phyloP scores from a whole-genome alignment of 2,329 filamentous ascomycete species.

The Aureobasidium uvarum region DNA sequence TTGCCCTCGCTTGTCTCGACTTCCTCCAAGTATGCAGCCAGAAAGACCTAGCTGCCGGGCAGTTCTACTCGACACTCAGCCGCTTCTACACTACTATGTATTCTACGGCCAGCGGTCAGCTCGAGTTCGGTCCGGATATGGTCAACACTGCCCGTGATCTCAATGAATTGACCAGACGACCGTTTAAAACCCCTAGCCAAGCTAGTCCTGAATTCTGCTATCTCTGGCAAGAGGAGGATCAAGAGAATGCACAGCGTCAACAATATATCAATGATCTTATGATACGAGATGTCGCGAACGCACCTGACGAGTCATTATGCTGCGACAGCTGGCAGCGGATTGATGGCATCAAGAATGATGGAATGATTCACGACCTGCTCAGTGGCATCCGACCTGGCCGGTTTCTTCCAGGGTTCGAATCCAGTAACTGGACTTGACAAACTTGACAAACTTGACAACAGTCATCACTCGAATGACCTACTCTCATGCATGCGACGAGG shows the following conservation, averaged over 20 bases:
- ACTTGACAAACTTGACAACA: neutral
- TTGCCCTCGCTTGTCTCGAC: constrained; percentile 9
- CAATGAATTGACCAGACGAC: constrained; percentile 2
- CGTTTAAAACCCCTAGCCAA: neutral
- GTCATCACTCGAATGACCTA: neutral
- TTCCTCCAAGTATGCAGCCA: constrained; percentile 2
- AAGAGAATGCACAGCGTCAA: neutral
- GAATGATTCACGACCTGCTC: constrained; percentile 16
- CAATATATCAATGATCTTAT: neutral
- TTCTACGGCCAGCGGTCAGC: neutral
- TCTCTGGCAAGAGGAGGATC: constrained; percentile 3
- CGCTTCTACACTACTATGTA: neutral
- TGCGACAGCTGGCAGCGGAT: constrained; percentile 14
- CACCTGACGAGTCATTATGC: neutral
- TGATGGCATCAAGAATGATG: constrained; percentile 21
- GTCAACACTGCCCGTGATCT: neutral
- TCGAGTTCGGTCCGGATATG: neutral
- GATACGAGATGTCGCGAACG: neutral
- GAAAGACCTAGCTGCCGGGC: constrained; percentile 6
- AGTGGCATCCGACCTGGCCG: constrained; percentile 7
- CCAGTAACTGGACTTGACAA: neutral
- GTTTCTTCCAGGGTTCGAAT: constrained; percentile 15
- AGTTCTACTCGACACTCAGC: constrained; percentile 1
- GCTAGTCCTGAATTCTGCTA: neutral
- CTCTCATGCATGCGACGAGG: neutral